Conservation (phyloP, 2,329 filamentous ascomycete genomes). For the Trichoderma arundinaceum region DNA sequence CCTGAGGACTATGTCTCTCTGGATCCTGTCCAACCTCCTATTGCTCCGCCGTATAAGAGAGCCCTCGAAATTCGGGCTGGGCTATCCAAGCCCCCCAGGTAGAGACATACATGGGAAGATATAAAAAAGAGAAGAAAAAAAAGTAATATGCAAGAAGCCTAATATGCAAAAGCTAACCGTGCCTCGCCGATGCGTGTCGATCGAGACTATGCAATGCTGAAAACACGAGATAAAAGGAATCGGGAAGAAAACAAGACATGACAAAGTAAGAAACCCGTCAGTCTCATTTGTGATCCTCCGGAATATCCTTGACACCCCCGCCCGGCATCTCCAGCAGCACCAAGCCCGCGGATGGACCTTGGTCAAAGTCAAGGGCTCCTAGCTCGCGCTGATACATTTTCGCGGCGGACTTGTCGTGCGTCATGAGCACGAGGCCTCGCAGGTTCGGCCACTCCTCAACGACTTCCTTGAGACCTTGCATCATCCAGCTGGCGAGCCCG, state of each 20-base stretch:
- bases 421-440: slow-evolving; percentile 63
- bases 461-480: slow-evolving; percentile 64
- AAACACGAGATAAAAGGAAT: slow-evolving; percentile 9
- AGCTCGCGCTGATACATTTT: slow-evolving; percentile 56
- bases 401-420: slow-evolving; percentile 48
- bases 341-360: slow-evolving; percentile 49
- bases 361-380: slow-evolving; percentile 52
- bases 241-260: slow-evolving; percentile 1
- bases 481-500: slow-evolving; percentile 70
- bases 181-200: slow-evolving; percentile 24
- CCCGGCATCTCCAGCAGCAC: slow-evolving; percentile 51
- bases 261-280: neutral
- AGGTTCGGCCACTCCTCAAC: slow-evolving; percentile 63
- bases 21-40: slow-evolving; percentile 92
- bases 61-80: slow-evolving; percentile 73
- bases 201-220: slow-evolving; percentile 30
- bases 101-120: slow-evolving; percentile 27
- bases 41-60: slow-evolving; percentile 91
- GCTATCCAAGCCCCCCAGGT: slow-evolving; percentile 30
- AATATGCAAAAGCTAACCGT: slow-evolving; percentile 26
- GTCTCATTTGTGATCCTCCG: slow-evolving; percentile 38
- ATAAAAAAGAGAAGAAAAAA: slow-evolving; percentile 18
- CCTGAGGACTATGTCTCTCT: slow-evolving; percentile 85
- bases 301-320: slow-evolving; percentile 44
- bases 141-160: slow-evolving; percentile 20